Percentiles rank a stretch among this genome's conserved stretches.
These are phyloP conservation scores for Beta vulgaris DNA, from an alignment of 148 eudicot species.

Conservation along the genomic window DNA sequence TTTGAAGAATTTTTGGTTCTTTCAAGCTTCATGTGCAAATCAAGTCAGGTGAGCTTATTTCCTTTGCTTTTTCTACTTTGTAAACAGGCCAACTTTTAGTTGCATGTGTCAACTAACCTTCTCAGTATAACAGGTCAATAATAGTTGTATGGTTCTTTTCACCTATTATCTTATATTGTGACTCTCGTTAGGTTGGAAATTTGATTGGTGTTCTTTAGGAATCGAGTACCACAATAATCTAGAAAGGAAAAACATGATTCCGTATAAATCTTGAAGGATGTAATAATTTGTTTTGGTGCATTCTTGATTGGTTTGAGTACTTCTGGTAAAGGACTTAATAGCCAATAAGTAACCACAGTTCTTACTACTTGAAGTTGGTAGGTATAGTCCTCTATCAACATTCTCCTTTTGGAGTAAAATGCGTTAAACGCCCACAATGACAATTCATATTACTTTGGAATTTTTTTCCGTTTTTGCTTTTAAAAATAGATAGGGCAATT, in stretches of 20 bases:
- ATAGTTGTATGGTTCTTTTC: background rate
- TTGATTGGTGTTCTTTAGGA: background rate
- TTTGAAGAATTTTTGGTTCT: constrained; percentile 84
- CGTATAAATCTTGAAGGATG: background rate
- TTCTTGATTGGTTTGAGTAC: background rate
- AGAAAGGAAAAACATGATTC: background rate
- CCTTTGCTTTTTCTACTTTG: background rate
- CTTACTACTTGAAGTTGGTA: too few species aligned
- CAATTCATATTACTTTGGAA: too few species aligned
- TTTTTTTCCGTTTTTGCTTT: too few species aligned
- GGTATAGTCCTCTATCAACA: background rate
- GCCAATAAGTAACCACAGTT: background rate
- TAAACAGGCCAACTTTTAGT: background rate
- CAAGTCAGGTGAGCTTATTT: constrained; percentile 59
- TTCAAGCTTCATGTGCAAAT: constrained; percentile 92
- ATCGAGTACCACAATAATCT: background rate
- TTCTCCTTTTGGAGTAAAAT: background rate
- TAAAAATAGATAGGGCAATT: too few species aligned
- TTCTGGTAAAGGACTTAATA: background rate
- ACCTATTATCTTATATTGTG: too few species aligned
- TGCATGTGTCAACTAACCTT: background rate
- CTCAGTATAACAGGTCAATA: background rate
- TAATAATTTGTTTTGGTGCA: background rate
- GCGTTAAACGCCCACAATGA: background rate
- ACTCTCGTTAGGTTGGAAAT: too few species aligned